Base-by-base conservation (phyloP, 192 early-diverging fungal species). In the Coemansia sp. region DNA sequence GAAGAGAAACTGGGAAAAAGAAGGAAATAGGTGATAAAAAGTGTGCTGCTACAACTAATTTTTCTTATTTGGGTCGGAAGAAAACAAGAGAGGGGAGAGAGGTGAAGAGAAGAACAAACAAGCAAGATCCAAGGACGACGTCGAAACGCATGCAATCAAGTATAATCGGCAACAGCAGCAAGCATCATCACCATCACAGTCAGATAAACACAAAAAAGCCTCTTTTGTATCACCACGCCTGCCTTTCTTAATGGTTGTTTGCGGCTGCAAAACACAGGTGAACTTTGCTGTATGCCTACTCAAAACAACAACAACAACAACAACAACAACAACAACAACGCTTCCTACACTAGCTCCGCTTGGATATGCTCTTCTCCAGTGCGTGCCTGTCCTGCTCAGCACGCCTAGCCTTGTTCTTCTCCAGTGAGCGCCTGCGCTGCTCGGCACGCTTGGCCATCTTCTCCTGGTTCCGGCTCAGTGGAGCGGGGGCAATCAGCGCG, bases 391-490 rank as follows among this genome's bases (percentile, higher is more conserved):
- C 47, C 6, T 49, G 47, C 15, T n/a, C 18, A 18, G 16, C 22
- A 26, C 16, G 5, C 10, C 32, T 56, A 19, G 13, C 22, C 2
- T 12, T 18, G 22, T 22, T 59, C 47, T 49, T 68, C 26, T 75
- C 72, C 19, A 77, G 6, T 4, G 80, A 49, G 7, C 80, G 76
- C 61, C 72, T 65, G 26, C 76, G 68, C 63, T 75, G 80, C 3
- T 75, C 80, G 0, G 72, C 75, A 1, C 73, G 73, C 42, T 70
- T 71, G 13, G 73, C 77, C 73, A 76, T 84, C 36, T 76, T 66
- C 10, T 61, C 58, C 68, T 84, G 82, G 66, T 74, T 76, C 43
- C 73, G 76, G 60, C 82, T 84, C 47, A 71, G 51, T 46, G 73
- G 68, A 10, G 21, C 9, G 12, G 66, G 60, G 22, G 69, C 57